Conservation (phyloP, 208 protist genomes). For the Trypanosoma brucei region DNA sequence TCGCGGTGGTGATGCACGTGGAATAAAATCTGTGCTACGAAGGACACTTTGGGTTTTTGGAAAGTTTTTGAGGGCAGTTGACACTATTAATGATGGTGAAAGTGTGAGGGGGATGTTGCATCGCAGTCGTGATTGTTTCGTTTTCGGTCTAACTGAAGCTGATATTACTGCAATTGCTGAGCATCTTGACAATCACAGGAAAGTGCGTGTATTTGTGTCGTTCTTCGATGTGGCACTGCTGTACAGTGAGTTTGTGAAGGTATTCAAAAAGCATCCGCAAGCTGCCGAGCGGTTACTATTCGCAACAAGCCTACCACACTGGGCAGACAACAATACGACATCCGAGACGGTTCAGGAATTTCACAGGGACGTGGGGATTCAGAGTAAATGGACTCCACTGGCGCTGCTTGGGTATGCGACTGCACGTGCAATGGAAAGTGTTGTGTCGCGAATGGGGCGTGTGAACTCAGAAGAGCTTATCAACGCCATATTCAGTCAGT, state of each 20-base stretch:
- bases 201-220: constrained; percentile 21
- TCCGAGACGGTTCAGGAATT: constrained; percentile 16
- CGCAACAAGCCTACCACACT: constrained; percentile 47
- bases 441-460: constrained; percentile 17
- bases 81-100: not conserved
- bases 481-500: constrained; percentile 18
- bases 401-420: constrained; percentile 16
- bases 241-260: constrained; percentile 26
- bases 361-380: constrained; percentile 4
- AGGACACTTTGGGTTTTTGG: constrained; percentile 9
- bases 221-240: constrained; percentile 34
- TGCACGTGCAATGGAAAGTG: constrained; percentile 1
- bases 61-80: not conserved
- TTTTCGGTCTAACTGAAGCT: constrained; percentile 14
- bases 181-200: constrained; percentile 15
- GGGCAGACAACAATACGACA: constrained; percentile 23
- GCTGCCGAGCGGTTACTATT: constrained; percentile 27
- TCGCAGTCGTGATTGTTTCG: not conserved
- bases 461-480: constrained; percentile 20
- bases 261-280: constrained; percentile 7
- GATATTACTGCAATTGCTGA: constrained; percentile 19
- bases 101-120: not conserved
- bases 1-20: too few relatives aligned
- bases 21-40: not conserved
- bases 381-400: constrained; percentile 2